Evolutionary conservation across 192 early-diverging fungal species (phyloP).

Genomic region (Coemansia umbellata): DNA sequence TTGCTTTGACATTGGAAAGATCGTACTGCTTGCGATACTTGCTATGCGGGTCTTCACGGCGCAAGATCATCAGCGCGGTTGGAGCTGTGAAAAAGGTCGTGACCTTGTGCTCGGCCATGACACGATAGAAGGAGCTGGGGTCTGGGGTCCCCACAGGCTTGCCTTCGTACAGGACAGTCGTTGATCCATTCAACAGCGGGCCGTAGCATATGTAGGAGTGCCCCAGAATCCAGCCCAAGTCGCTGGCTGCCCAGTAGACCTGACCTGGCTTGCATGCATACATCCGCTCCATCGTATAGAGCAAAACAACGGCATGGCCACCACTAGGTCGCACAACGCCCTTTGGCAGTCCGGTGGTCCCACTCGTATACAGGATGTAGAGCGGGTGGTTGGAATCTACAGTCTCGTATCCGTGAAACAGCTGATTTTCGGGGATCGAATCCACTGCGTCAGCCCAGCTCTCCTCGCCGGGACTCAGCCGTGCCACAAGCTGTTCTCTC

Average conservation of each 20-base stretch:
- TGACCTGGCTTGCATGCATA: constrained; percentile 71
- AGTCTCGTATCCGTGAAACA: constrained; percentile 51
- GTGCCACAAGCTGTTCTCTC: constrained; percentile 51
- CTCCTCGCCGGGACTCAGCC: constrained; percentile 35
- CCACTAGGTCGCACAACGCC: constrained; percentile 72
- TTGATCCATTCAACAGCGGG: constrained; percentile 71
- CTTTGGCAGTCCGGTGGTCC: constrained; percentile 88
- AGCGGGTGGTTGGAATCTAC: constrained; percentile 68
- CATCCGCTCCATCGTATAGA: constrained; percentile 67
- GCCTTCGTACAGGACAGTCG: constrained; percentile 83
- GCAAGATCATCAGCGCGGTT: constrained; percentile 73
- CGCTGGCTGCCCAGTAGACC: constrained; percentile 72
- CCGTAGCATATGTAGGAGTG: constrained; percentile 81
- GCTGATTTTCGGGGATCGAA: constrained; percentile 34
- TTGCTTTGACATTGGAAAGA: constrained; percentile 55
- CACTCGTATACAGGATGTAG: constrained; percentile 85
- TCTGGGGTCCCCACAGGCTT: constrained; percentile 80
- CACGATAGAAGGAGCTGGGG: constrained; percentile 74
- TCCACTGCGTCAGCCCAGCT: constrained; percentile 55
- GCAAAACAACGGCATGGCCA: constrained; percentile 69
- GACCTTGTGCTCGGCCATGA: constrained; percentile 72
- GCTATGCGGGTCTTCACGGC: constrained; percentile 74
- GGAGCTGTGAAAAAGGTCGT: constrained; percentile 77
- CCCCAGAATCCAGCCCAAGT: constrained; percentile 88
- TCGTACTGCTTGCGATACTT: constrained; percentile 55